Conservation (phyloP, 2,329 filamentous ascomycete genomes). For the Calonectria pseudoturangicola region DNA sequence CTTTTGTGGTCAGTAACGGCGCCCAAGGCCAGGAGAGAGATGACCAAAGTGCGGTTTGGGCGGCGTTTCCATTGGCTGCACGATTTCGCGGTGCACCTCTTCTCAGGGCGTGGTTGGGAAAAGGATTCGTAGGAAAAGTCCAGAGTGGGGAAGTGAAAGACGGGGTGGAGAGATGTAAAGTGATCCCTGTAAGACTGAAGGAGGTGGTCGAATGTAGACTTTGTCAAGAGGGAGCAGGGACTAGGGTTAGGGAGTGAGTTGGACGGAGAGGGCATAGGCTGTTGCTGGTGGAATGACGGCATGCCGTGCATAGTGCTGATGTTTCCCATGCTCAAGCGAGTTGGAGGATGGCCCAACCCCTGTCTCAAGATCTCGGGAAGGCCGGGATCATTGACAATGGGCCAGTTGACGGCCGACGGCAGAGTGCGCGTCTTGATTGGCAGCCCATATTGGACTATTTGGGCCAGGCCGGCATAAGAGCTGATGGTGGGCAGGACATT, state of each 20-base stretch:
- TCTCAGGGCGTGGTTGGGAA: neutral
- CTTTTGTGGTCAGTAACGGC: slow-evolving; percentile 12
- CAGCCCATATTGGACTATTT: slow-evolving; percentile 2
- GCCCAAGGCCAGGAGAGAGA: slow-evolving; percentile 1
- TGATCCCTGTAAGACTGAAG: slow-evolving; percentile 1
- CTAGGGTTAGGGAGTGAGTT: neutral
- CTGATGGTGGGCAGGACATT: slow-evolving; percentile 7
- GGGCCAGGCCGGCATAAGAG: slow-evolving; percentile 8
- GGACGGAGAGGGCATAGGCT: neutral
- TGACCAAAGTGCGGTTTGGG: neutral
- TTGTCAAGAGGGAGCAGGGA: slow-evolving; percentile 1
- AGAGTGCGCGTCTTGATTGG: slow-evolving; percentile 10
- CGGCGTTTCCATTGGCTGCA: slow-evolving; percentile 6
- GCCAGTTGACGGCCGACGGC: slow-evolving; percentile 12
- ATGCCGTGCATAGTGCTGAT: neutral
- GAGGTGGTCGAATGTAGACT: slow-evolving; percentile 13
- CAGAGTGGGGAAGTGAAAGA: slow-evolving; percentile 4
- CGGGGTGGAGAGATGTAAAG: slow-evolving; percentile 9
- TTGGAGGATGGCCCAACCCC: slow-evolving; percentile 13
- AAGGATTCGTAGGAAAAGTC: slow-evolving; percentile 9
- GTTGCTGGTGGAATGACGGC: neutral
- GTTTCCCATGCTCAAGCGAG: neutral
- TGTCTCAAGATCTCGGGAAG: slow-evolving; percentile 25
- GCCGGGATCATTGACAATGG: slow-evolving; percentile 11
- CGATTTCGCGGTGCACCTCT: neutral